Base-by-base conservation (phyloP, 805 yeast genomes). In the Starmerella potacharoeniae region DNA sequence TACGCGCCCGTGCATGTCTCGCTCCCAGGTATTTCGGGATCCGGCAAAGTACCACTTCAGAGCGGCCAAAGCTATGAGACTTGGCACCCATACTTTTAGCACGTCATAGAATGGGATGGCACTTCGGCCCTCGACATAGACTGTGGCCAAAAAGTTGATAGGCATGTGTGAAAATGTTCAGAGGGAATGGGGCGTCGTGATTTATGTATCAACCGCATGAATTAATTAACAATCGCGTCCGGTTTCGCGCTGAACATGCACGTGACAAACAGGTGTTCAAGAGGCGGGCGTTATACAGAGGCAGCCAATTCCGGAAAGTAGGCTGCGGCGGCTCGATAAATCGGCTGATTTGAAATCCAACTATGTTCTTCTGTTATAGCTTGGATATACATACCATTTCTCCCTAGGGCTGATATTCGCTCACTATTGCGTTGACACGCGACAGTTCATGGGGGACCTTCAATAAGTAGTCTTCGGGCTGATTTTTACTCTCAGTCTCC, bases 1-100 rank as follows among this genome's bases (percentile, higher is more conserved):
- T 5, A 90, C 97, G 64, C 82, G 81, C 1, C 97, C 97, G 66
- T 93, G 96, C 66, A 91, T 70, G 60, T 89, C 90, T 57, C 97
- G 76, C 58, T 87, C 95, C 96, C 96, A 91, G 0, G 89, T 85
- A 69, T 91, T 93, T 22, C 77, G 61, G 1, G 86, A 69, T 10
- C 98, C 98, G 37, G 83, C 78, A 63, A 85, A 82, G 71, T 85
- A 87, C 66, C 79, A 79, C 67, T 91, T 91, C 44, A 81, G 51
- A 1, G 76, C 76, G 0, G 72, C 76, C 0, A 77, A 64, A 0
- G 69, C 69, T 0, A 75, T 70, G 0, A 78, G 64, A 3, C 75
- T 71, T 0, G 96, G 95, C 59, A 77, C 80, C 43, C 49, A 42
- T 6, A 64, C 62, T 59, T 77, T 79, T 53, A 87, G 68, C 52